These are phyloP conservation scores for Cladosporium phlei DNA, from an alignment of 2,329 filamentous ascomycete genomes.

Conservation along the genomic window DNA sequence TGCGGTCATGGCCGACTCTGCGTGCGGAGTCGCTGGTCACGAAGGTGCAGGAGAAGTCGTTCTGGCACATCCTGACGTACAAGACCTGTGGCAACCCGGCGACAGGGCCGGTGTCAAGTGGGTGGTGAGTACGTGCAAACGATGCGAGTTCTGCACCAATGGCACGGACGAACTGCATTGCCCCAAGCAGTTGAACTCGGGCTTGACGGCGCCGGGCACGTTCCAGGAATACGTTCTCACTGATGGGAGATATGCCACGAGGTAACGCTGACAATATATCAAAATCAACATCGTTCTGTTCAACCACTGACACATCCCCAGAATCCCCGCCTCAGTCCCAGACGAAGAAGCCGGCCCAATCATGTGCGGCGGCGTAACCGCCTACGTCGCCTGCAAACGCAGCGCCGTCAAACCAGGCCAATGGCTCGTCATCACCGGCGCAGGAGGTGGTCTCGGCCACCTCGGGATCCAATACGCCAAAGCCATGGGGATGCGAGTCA, in stretches of 20 bases:
- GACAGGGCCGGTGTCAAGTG: conserved; percentile 33
- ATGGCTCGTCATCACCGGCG: conserved; percentile 37
- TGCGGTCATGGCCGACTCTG: conserved; percentile 25
- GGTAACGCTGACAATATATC: background rate
- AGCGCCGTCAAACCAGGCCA: conserved; percentile 35
- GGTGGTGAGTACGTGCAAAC: conserved; percentile 25
- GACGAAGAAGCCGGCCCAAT: conserved; percentile 37
- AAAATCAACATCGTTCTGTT: background rate
- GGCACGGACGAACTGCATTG: conserved; percentile 36
- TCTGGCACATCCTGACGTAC: conserved; percentile 23
- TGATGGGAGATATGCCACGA: conserved; percentile 34
- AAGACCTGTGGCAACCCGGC: conserved; percentile 26
- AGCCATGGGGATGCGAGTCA: conserved; percentile 35
- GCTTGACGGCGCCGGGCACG: conserved; percentile 36
- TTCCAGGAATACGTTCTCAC: conserved; percentile 36
- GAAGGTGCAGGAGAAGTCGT: conserved; percentile 31
- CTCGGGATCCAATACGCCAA: conserved; percentile 31
- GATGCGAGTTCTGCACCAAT: conserved; percentile 31
- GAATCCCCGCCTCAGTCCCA: conserved; percentile 33
- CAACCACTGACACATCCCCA: conserved; percentile 38
- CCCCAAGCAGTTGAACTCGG: conserved; percentile 33
- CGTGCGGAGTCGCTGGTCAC: conserved; percentile 29
- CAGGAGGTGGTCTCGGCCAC: conserved; percentile 32
- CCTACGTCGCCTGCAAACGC: conserved; percentile 31
- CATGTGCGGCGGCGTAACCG: conserved; percentile 37